Evolutionary conservation across 2,329 filamentous ascomycete genomes (phyloP).

Genomic region (Pseudogymnoascus sp.): DNA sequence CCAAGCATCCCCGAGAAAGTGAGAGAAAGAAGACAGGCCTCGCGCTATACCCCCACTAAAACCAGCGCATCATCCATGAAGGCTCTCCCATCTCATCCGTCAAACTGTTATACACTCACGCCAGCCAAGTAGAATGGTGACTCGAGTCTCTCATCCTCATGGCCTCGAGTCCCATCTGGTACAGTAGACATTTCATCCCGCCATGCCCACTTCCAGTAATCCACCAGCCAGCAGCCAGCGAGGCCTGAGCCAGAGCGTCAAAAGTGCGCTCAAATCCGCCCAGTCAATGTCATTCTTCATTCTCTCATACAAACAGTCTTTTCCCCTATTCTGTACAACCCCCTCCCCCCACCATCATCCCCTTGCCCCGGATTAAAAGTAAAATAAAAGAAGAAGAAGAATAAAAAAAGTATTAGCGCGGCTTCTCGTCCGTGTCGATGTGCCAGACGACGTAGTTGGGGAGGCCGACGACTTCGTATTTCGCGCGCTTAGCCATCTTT

Average conservation of each 20-base stretch:
- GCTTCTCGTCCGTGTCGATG: conserved; percentile 92
- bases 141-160: not conserved
- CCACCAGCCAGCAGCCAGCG: not conserved
- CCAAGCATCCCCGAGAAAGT: not conserved
- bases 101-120: not conserved
- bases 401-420: conserved; percentile 54
- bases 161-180: not conserved
- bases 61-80: not conserved
- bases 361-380: not conserved
- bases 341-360: not conserved
- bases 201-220: not conserved
- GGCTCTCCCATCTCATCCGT: not conserved
- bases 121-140: not conserved
- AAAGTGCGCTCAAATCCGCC: not conserved
- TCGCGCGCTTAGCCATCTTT: conserved; percentile 95
- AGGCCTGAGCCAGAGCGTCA: not conserved
- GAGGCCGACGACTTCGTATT: conserved; percentile 84
- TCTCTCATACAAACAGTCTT: not conserved
- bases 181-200: not conserved
- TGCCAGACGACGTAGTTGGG: conserved; percentile 99
- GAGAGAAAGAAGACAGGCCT: not conserved
- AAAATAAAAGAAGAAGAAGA: not conserved
- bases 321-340: not conserved
- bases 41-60: not conserved
- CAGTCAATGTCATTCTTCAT: not conserved